phyloP scores from a whole-genome alignment of 768 basidiomycete species.

The Cantharellus cinnabarinus region DNA sequence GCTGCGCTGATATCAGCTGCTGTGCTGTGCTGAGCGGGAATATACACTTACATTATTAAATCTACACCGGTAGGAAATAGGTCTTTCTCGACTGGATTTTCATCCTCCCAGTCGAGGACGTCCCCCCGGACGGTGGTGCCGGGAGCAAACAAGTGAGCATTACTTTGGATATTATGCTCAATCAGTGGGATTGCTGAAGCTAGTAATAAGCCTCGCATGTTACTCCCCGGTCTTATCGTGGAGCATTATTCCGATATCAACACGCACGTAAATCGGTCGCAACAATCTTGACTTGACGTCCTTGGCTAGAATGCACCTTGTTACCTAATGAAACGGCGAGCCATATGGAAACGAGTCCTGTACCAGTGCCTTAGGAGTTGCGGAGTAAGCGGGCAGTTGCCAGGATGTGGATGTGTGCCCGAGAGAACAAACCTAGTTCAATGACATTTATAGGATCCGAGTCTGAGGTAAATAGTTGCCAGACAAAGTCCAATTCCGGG shows the following conservation, averaged over 20 bases:
- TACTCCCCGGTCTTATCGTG: not conserved
- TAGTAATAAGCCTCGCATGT: constrained; percentile 13
- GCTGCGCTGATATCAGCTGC: constrained; percentile 19
- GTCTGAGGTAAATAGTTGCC: no score
- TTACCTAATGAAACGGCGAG: constrained; percentile 32
- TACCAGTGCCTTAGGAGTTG: constrained; percentile 45
- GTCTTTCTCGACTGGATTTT: not conserved
- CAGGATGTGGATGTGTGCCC: not conserved
- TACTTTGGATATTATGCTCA: constrained; percentile 36
- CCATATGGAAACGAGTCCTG: constrained; percentile 57
- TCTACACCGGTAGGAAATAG: constrained; percentile 17
- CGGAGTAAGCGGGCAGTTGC: not conserved
- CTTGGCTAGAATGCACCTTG: no score
- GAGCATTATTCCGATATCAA: not conserved
- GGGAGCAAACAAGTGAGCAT: constrained; percentile 4
- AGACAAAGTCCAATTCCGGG: no score
- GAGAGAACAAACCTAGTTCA: constrained; percentile 42
- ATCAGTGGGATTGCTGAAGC: constrained; percentile 69
- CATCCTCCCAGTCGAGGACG: constrained; percentile 59
- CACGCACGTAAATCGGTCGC: constrained; percentile 51
- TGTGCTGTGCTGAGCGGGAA: not conserved
- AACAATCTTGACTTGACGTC: constrained; percentile 16
- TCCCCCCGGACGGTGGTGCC: constrained; percentile 10
- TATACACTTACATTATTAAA: constrained; percentile 40
- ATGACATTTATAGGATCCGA: constrained; percentile 19